Conservation (phyloP, 2,329 filamentous ascomycete species). For the Fusarium equiseti region DNA sequence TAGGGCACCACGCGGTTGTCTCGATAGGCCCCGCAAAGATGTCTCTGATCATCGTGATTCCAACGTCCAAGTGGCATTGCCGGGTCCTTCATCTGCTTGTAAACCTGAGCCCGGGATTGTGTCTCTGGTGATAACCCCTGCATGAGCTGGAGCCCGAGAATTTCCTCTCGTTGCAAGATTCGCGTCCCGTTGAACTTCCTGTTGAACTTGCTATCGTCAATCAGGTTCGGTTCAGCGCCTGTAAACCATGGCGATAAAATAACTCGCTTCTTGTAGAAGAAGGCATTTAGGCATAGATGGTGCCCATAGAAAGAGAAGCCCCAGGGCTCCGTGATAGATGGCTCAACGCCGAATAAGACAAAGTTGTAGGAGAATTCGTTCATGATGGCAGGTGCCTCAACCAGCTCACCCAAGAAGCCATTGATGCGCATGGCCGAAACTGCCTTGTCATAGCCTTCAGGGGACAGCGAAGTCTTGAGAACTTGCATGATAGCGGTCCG, state of each 20-base stretch:
- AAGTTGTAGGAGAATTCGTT: constrained; percentile 84
- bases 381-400: constrained; percentile 70
- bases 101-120: background rate
- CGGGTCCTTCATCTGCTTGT: constrained; percentile 61
- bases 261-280: constrained; percentile 74
- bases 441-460: constrained; percentile 81
- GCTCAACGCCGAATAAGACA: constrained; percentile 72
- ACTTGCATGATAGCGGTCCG: constrained; percentile 66
- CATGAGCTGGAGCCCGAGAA: constrained; percentile 73
- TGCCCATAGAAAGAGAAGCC: constrained; percentile 83
- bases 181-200: constrained; percentile 66
- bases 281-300: constrained; percentile 79
- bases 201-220: constrained; percentile 68
- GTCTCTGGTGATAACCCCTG: constrained; percentile 71
- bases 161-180: constrained; percentile 74
- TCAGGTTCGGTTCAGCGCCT: constrained; percentile 81
- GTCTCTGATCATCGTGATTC: constrained; percentile 85
- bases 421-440: constrained; percentile 78
- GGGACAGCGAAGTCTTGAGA: constrained; percentile 70
- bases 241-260: constrained; percentile 81
- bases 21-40: constrained; percentile 80
- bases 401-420: constrained; percentile 78
- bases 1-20: constrained; percentile 82
- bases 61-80: constrained; percentile 75
- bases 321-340: constrained; percentile 71